phyloP scores from a whole-genome alignment of 768 basidiomycete species.

The Coprinopsis strossmayeri region DNA sequence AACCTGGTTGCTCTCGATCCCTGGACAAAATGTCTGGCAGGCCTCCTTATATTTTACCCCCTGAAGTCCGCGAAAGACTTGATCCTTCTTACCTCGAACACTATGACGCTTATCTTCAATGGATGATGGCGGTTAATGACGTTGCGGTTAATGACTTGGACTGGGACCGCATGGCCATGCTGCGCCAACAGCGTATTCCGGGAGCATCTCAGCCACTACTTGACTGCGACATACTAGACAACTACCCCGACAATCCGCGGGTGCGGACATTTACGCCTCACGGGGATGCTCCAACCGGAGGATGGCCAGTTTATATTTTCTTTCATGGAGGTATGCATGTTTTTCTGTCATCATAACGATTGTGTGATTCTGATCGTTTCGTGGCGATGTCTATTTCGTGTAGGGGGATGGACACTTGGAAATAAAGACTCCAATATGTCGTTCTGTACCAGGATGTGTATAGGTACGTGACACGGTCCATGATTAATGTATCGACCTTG shows the following conservation, averaged over 20 bases:
- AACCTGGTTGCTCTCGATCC: too few relatives aligned
- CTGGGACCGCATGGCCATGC: slow-evolving; percentile 56
- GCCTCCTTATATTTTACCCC: too few relatives aligned
- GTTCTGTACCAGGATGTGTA: slow-evolving; percentile 56
- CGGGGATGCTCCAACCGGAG: slow-evolving; percentile 38
- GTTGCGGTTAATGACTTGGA: slow-evolving; percentile 48
- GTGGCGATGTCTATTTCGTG: not conserved
- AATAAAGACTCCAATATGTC: slow-evolving; percentile 53
- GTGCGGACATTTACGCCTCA: slow-evolving; percentile 63
- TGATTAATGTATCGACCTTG: not conserved
- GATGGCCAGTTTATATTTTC: slow-evolving; percentile 71
- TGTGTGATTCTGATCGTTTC: not conserved
- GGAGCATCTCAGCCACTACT: slow-evolving; percentile 50
- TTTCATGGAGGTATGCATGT: slow-evolving; percentile 57
- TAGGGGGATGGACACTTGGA: slow-evolving; percentile 76
- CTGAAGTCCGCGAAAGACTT: too few relatives aligned
- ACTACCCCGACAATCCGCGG: slow-evolving; percentile 41
- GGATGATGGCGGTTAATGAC: too few relatives aligned
- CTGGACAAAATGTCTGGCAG: too few relatives aligned
- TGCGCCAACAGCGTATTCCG: slow-evolving; percentile 44
- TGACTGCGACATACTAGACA: slow-evolving; percentile 51
- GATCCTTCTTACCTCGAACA: too few relatives aligned
- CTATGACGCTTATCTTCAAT: too few relatives aligned
- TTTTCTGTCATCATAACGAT: too few relatives aligned
- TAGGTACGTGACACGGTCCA: slow-evolving; percentile 30